Evolutionary conservation across 352 stramenopile genomes (phyloP).

Genomic region (Pythium apleroticum): DNA sequence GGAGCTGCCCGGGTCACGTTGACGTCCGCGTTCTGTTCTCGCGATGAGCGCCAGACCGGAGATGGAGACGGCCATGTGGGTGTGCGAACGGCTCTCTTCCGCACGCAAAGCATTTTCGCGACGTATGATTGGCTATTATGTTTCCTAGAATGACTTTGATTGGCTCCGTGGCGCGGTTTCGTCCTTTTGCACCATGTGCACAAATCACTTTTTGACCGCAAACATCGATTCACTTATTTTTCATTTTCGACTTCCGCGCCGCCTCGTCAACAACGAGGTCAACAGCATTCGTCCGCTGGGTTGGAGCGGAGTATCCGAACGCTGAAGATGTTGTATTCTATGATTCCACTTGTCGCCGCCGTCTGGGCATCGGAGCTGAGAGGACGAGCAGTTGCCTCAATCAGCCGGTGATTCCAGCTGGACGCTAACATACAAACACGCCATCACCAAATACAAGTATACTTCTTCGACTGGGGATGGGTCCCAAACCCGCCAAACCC

Average conservation of each 20-base stretch:
- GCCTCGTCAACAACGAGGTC: too few relatives aligned
- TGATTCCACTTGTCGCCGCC: background rate
- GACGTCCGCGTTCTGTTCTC: slow-evolving; percentile 5
- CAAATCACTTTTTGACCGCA: slow-evolving; percentile 1
- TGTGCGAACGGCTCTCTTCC: slow-evolving; percentile 6
- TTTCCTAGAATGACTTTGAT: background rate
- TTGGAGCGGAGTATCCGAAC: too few relatives aligned
- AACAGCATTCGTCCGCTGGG: too few relatives aligned
- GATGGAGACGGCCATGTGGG: background rate
- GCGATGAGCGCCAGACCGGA: background rate
- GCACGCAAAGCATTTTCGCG: background rate
- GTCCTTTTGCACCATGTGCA: background rate
- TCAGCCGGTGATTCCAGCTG: background rate
- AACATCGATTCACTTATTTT: background rate
- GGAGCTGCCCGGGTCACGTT: background rate
- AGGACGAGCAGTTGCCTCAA: background rate
- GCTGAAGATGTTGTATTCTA: too few relatives aligned
- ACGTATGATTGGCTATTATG: background rate
- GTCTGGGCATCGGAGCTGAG: background rate
- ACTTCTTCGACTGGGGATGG: background rate
- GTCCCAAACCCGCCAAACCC: background rate
- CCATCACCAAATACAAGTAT: background rate
- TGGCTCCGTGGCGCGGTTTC: too few relatives aligned
- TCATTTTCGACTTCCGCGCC: too few relatives aligned
- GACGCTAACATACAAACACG: background rate